Base-by-base conservation (phyloP, 805 yeast genomes). In the Nakazawaea laoshanensis region DNA sequence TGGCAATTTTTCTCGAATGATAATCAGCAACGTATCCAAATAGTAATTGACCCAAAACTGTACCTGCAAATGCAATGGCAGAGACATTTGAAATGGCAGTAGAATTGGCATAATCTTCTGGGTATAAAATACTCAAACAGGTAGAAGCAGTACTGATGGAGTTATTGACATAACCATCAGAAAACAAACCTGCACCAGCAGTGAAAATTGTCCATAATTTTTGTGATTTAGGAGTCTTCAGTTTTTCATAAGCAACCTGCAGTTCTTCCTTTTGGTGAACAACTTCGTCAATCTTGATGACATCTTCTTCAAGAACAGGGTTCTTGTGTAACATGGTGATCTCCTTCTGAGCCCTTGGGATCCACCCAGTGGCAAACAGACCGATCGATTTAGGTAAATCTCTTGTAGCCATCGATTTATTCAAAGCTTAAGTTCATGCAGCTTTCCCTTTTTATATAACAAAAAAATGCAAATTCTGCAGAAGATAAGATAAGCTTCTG, bases 121-220 rank as follows among this genome's bases (percentile, higher is more conserved):
- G 85, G 51, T 88, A 88, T 24, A 88, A 62, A 3, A 50, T 59
- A 12, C 67, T 53, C 42, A 88, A 64, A 61, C 88, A 77, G 12
- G 88, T 74, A 22, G 78, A 67, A 12, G 80, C 94, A 7, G 92
- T 70, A 38, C 84, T 71, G 37, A 85, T 81, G 33, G 92, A 77
- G 58, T 84, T 85, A 54, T 87, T 87, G 40, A 85, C 80, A 52
- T 87, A 88, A 34, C 96, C 96, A 57, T 89, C 97, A 23, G 94
- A 79, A 57, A 88, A 87, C 29, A 88, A 65, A 35, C 96, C 96
- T 0, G 95, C 92, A 41, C 96, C 96, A 1, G 95, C 77, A 9
- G 85, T 77, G 41, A 81, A 63, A 31, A 83, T 75, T 5, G 92
- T 77, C 80, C 86, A 70, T 42, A 57, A 48, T 5, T 49, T 40